A percentile compares a stretch with the other conserved stretches of the same genome.
Evolutionary conservation across 2,329 filamentous ascomycete genomes (phyloP).

Genomic region (Colletotrichum destructivum): DNA sequence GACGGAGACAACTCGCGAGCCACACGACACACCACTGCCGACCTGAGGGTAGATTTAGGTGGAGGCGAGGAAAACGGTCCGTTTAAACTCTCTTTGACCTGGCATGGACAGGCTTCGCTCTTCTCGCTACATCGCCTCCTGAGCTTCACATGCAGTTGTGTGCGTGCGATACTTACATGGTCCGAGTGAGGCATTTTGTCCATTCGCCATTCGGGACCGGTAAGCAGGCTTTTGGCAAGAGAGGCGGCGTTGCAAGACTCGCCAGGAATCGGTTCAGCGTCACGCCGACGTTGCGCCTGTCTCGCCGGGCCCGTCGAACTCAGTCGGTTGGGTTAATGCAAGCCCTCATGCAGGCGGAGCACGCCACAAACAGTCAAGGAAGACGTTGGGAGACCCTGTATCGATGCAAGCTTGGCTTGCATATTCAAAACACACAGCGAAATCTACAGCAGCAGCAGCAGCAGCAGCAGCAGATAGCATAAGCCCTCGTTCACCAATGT

Average conservation of each 20-base stretch:
- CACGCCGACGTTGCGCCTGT: not conserved
- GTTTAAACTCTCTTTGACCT: not conserved
- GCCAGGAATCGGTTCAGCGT: not conserved
- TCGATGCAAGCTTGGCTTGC: not conserved
- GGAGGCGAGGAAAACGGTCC: not conserved
- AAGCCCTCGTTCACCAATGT: not conserved
- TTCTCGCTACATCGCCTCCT: not conserved
- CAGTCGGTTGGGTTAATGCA: too few species aligned
- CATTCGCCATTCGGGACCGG: not conserved
- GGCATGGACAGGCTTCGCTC: not conserved
- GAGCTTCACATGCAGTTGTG: constrained; percentile 2
- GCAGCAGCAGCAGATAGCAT: too few species aligned
- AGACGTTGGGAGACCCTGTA: too few species aligned
- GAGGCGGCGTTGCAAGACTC: not conserved
- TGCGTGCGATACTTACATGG: not conserved
- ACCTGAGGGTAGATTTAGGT: not conserved
- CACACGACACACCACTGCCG: not conserved
- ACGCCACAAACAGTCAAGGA: not conserved
- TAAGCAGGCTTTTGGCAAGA: not conserved
- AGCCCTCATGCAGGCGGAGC: not conserved
- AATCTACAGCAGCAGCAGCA: not conserved
- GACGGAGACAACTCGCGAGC: not conserved
- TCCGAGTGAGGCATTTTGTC: constrained; percentile 2
- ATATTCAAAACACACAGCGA: not conserved
- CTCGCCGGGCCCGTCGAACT: not conserved